Conservation (phyloP, 495 filamentous ascomycete genomes). For the Rhypophila decipiens region DNA sequence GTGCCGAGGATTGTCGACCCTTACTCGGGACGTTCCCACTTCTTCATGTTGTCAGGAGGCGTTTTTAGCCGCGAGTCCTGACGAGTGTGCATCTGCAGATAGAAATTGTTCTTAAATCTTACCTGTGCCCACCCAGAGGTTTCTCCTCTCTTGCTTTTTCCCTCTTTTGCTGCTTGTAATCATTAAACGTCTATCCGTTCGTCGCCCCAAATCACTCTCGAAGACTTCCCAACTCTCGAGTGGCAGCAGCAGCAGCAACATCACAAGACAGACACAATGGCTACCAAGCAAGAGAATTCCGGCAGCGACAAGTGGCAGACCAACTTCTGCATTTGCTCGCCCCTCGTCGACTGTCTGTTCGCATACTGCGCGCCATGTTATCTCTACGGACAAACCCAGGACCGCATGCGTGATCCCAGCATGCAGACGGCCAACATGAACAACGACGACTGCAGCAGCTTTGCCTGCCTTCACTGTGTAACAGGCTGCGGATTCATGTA, state of each 20-base stretch:
- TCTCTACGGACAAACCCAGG: conserved; percentile 31
- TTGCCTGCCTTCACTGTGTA: conserved; percentile 9
- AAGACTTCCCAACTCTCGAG: too few species aligned
- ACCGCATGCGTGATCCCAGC: conserved; percentile 38
- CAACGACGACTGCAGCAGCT: conserved; percentile 29
- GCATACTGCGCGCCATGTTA: conserved; percentile 1
- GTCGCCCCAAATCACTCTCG: too few species aligned
- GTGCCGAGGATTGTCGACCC: too few species aligned
- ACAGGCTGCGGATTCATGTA: conserved; percentile 15
- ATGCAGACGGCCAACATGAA: conserved; percentile 29
- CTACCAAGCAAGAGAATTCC: not conserved
- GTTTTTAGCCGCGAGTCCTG: too few species aligned
- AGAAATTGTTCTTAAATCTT: too few species aligned
- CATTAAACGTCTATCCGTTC: too few species aligned
- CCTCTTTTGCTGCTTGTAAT: too few species aligned
- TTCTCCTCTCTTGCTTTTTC: too few species aligned
- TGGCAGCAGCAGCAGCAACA: not conserved
- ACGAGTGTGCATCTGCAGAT: too few species aligned
- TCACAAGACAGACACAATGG: not conserved
- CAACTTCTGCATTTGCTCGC: conserved; percentile 2
- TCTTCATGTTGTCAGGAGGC: too few species aligned
- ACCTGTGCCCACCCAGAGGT: too few species aligned
- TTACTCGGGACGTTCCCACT: too few species aligned
- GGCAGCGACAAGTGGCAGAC: not conserved
- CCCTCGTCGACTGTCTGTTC: conserved; percentile 1